Conservation (phyloP, 129 eudicot genomes). For the Tagetes erecta region DNA sequence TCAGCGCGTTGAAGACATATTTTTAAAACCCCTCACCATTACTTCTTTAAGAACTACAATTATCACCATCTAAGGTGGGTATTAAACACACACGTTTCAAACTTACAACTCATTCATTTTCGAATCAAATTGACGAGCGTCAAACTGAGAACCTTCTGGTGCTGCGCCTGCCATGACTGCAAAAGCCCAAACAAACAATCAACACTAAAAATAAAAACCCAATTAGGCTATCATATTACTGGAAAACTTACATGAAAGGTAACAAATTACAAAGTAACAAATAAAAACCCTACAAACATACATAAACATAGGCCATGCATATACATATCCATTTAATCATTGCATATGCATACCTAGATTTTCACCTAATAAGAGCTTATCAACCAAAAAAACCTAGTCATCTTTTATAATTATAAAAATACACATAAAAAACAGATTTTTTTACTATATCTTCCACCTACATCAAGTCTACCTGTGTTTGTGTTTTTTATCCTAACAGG, state of each 20-base stretch:
- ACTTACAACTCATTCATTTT: slow-evolving; percentile 65
- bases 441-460: background rate
- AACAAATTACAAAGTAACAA: background rate
- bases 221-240: background rate
- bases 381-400: background rate
- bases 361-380: background rate
- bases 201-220: background rate
- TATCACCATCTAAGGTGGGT: background rate
- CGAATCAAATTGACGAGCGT: slow-evolving; percentile 52
- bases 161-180: slow-evolving; percentile 60
- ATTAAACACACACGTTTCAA: background rate
- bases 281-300: background rate
- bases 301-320: background rate
- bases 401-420: too few relatives aligned
- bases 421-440: background rate
- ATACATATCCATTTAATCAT: background rate
- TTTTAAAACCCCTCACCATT: background rate
- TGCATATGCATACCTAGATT: background rate
- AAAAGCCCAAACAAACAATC: slow-evolving; percentile 1
- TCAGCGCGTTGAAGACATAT: background rate
- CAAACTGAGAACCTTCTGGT: slow-evolving; percentile 66
- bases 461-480: background rate
- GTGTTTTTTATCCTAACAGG: slow-evolving; percentile 4
- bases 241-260: background rate
- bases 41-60: background rate